phyloP scores from a whole-genome alignment of 345 rosid species.

The Arabidopsis arenosa region DNA sequence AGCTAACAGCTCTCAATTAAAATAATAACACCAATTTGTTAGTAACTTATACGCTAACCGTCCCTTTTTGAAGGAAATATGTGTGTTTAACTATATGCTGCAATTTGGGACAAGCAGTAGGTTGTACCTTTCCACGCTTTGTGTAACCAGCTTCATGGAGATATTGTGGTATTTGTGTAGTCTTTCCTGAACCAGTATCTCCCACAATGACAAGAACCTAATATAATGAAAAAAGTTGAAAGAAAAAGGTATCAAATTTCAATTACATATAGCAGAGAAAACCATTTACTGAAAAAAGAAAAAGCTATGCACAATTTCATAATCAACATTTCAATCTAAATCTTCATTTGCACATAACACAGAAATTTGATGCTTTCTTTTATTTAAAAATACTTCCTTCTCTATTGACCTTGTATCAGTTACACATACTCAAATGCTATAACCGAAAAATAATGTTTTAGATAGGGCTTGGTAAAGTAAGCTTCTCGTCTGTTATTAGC shows the following conservation, averaged over 20 bases:
- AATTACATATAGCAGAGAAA: constrained; percentile 19
- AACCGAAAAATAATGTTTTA: constrained; percentile 3
- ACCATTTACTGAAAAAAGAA: neutral
- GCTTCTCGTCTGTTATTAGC: constrained; percentile 15
- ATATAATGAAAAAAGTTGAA: neutral
- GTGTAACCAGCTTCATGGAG: constrained; percentile 98
- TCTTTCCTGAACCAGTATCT: constrained; percentile 99
- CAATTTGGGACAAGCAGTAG: constrained; percentile 23
- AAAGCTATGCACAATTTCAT: neutral
- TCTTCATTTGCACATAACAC: constrained; percentile 19
- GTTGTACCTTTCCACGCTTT: constrained; percentile 79
- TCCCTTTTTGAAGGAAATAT: neutral
- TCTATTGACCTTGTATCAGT: constrained; percentile 19
- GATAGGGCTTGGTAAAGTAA: neutral
- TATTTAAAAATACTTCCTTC: neutral
- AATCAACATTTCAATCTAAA: constrained; percentile 23
- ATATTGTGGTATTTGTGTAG: constrained; percentile 96
- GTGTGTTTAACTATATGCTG: constrained; percentile 17
- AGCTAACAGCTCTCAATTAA: constrained; percentile 14
- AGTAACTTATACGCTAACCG: constrained; percentile 11
- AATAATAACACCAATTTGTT: constrained; percentile 6
- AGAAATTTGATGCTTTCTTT: constrained; percentile 23
- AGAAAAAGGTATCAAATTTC: constrained; percentile 2
- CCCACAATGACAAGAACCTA: constrained; percentile 97
- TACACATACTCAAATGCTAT: constrained; percentile 1